A percentile compares a stretch with the other conserved stretches of the same genome.
These are phyloP conservation scores for Cryphonectria radicalis DNA, from an alignment of 2,329 filamentous ascomycete species.

Conservation along the genomic window DNA sequence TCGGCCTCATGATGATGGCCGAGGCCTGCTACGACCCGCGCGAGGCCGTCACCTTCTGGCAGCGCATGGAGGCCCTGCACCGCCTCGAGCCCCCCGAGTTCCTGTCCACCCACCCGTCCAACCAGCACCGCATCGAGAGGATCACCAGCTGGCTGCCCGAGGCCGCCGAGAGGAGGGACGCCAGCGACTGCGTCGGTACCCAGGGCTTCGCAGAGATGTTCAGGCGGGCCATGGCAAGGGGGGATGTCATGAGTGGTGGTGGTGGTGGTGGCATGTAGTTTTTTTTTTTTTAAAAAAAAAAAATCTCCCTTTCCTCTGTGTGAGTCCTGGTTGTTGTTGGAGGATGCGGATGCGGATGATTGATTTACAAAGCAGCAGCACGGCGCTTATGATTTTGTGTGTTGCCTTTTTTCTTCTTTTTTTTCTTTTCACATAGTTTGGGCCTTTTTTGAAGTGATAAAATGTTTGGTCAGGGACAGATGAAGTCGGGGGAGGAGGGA, in stretches of 20 bases:
- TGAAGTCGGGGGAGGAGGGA: too few relatives aligned
- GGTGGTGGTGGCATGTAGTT: constrained; percentile 19
- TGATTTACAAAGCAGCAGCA: not conserved
- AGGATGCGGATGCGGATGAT: too few relatives aligned
- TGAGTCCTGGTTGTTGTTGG: not conserved
- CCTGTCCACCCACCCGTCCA: constrained; percentile 77
- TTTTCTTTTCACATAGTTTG: not conserved
- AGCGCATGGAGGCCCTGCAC: constrained; percentile 62
- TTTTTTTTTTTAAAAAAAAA: too few relatives aligned
- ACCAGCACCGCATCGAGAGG: constrained; percentile 66
- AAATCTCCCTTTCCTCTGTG: too few relatives aligned
- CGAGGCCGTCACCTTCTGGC: constrained; percentile 69
- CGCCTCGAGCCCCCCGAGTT: constrained; percentile 65
- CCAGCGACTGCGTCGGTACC: constrained; percentile 59
- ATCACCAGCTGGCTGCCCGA: constrained; percentile 66
- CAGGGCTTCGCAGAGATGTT: constrained; percentile 58
- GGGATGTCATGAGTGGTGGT: constrained; percentile 29
- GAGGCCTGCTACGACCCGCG: constrained; percentile 76
- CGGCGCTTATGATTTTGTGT: not conserved
- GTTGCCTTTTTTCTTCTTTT: not conserved
- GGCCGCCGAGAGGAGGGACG: constrained; percentile 56
- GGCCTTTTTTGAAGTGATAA: not conserved
- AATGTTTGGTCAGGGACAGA: not conserved
- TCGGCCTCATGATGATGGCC: constrained; percentile 82
- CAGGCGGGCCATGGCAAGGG: constrained; percentile 49